Base-by-base conservation (phyloP, 306 rosid species). In the Citrullus colocynthis region DNA sequence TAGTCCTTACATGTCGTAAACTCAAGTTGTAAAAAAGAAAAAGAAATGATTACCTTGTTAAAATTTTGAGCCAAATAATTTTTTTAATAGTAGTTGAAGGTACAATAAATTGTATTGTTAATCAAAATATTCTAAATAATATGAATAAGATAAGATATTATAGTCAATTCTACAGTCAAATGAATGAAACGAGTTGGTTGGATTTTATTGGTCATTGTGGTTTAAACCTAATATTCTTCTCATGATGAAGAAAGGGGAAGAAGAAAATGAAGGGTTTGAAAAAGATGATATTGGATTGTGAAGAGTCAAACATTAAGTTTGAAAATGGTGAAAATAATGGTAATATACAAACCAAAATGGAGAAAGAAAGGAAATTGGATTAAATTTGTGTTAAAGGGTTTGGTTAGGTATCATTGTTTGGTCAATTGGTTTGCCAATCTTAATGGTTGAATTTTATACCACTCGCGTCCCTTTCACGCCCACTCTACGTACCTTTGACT, bases 391-490 rank as follows among this genome's bases (percentile, higher is more conserved):
- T 32, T 32, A 32, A 32, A 17, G 6, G 0, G 34, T 62, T 49
- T 8, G 24, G 80, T 80, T 76, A 66, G 80, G 89, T 84, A 74
- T 16, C 16, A 48, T 34, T 44, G 37, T 72, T 49, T 64, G 87
- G 89, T 85, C 87, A 83, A 83, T 85, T 81, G 79, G 72, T 67
- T 24, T 32, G 32, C n/a, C 30, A 18, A 81, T 82, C 85, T 45
- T n/a, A 41, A 51, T 82, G 78, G 52, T 87, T 76, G 78, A 83
- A 82, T 66, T 30, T 69, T 57, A 30, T 17, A 59, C 61, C 32
- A 17, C 55, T 45, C 56, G 58, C 79, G 82, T 84, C 79, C 51
- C 34, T 81, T 55, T 78, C 89, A 85, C 84, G 87, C 87, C 85
- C 82, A 78, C 65, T 57, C 62, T 73, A 79, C 82, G 78, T 78